Evolutionary conservation across 2,329 filamentous ascomycete genomes (phyloP).

Genomic region (Chalara sp.): DNA sequence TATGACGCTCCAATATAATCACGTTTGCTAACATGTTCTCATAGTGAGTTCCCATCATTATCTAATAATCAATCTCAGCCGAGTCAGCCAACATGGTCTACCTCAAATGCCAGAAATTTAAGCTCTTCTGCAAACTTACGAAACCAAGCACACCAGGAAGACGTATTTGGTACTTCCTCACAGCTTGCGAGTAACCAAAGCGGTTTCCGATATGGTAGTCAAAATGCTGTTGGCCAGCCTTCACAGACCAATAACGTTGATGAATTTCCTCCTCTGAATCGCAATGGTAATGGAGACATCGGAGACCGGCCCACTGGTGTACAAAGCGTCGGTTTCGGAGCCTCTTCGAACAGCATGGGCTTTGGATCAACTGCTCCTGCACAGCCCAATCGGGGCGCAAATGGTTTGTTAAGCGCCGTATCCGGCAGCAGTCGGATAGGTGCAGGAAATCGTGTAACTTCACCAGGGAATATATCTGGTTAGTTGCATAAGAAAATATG

Average conservation of each 20-base stretch:
- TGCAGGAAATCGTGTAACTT: slow-evolving; percentile 30
- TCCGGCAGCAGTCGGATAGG: slow-evolving; percentile 48
- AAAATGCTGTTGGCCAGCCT: slow-evolving; percentile 26
- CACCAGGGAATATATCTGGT: slow-evolving; percentile 12
- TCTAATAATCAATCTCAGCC: slow-evolving; percentile 48
- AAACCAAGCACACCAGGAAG: slow-evolving; percentile 18
- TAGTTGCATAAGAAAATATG: too few species aligned
- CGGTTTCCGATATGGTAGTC: slow-evolving; percentile 26
- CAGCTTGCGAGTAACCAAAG: slow-evolving; percentile 25
- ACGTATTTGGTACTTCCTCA: not conserved
- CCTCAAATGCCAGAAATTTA: not conserved
- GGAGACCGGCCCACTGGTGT: slow-evolving; percentile 42
- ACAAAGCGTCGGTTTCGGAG: slow-evolving; percentile 48
- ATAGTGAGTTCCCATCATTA: slow-evolving; percentile 59
- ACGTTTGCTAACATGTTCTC: slow-evolving; percentile 10
- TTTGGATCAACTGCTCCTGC: slow-evolving; percentile 27
- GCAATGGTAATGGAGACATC: slow-evolving; percentile 50
- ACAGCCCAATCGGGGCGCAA: slow-evolving; percentile 43
- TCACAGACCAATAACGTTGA: slow-evolving; percentile 40
- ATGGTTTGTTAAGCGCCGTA: slow-evolving; percentile 58
- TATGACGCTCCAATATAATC: too few species aligned
- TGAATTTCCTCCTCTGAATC: slow-evolving; percentile 56
- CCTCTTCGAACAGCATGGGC: slow-evolving; percentile 36
- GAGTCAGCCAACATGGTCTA: slow-evolving; percentile 27
- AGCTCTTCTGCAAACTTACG: slow-evolving; percentile 19